Conservation (phyloP, 2,329 filamentous ascomycete species). For the Aquanectria penicillioides region DNA sequence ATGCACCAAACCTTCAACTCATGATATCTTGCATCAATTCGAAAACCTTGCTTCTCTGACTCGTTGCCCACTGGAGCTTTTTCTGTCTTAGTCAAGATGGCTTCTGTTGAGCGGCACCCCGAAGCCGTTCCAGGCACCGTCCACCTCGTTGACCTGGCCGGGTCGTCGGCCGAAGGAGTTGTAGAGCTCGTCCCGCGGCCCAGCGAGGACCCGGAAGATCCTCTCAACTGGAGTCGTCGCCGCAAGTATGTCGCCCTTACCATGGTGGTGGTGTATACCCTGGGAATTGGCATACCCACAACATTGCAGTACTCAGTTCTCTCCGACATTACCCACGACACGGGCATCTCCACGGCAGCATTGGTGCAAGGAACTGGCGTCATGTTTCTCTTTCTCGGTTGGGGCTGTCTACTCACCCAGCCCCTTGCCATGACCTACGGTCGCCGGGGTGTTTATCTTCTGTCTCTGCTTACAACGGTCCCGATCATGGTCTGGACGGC, state of each 20-base stretch:
- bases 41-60: too few relatives aligned
- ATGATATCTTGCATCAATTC: too few relatives aligned
- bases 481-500: conserved; percentile 46
- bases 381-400: conserved; percentile 47
- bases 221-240: conserved; percentile 36
- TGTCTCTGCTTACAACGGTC: conserved; percentile 22
- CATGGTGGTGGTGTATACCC: conserved; percentile 36
- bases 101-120: too few relatives aligned
- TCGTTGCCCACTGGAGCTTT: too few relatives aligned
- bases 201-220: conserved; percentile 37
- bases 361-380: conserved; percentile 42
- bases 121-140: too few relatives aligned
- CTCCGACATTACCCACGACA: neutral
- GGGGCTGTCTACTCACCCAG: conserved; percentile 47
- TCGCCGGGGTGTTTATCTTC: conserved; percentile 43
- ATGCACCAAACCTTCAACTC: too few relatives aligned
- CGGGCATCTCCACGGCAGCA: conserved; percentile 25
- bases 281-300: neutral
- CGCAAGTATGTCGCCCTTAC: conserved; percentile 32
- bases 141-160: too few relatives aligned
- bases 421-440: conserved; percentile 45
- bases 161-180: too few relatives aligned
- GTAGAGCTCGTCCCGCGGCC: conserved; percentile 36
- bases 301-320: neutral
- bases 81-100: too few relatives aligned